Evolutionary conservation across 352 stramenopile species (phyloP).

Genomic region (Phytophthora rubi): DNA sequence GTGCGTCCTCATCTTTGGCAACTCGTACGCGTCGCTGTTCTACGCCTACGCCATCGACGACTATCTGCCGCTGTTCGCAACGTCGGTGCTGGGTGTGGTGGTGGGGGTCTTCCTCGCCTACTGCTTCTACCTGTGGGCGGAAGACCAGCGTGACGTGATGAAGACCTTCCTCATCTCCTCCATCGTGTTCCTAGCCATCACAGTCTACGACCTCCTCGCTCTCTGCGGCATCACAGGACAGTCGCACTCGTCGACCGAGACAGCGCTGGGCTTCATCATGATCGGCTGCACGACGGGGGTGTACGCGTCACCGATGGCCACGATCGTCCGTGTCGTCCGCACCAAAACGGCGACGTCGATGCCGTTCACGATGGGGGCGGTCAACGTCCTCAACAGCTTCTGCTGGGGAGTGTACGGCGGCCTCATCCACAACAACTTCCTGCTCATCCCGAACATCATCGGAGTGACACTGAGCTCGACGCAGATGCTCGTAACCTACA

Average conservation of each 20-base stretch:
- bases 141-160: conserved; percentile 11
- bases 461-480: conserved; percentile 35
- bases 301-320: conserved; percentile 63
- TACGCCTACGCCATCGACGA: conserved; percentile 31
- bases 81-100: conserved; percentile 29
- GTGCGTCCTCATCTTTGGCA: conserved; percentile 33
- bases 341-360: conserved; percentile 35
- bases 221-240: conserved; percentile 31
- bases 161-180: conserved; percentile 12
- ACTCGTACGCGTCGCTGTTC: conserved; percentile 36
- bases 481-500: conserved; percentile 52
- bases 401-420: conserved; percentile 28
- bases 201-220: conserved; percentile 39
- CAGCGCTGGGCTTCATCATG: conserved; percentile 46
- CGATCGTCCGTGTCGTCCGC: conserved; percentile 38
- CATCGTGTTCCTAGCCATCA: conserved; percentile 21
- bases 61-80: conserved; percentile 33
- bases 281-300: conserved; percentile 51
- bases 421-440: conserved; percentile 32
- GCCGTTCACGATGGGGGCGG: conserved; percentile 30
- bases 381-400: conserved; percentile 34
- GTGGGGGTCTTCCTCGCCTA: conserved; percentile 21
- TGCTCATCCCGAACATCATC: conserved; percentile 46
- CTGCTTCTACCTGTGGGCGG: conserved; percentile 29
- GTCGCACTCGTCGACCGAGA: conserved; percentile 27